Evolutionary conservation across 108 stramenopile genomes (phyloP), one percentile per base, ranked within the genome.

Genomic region (Licmophora abbreviata): DNA sequence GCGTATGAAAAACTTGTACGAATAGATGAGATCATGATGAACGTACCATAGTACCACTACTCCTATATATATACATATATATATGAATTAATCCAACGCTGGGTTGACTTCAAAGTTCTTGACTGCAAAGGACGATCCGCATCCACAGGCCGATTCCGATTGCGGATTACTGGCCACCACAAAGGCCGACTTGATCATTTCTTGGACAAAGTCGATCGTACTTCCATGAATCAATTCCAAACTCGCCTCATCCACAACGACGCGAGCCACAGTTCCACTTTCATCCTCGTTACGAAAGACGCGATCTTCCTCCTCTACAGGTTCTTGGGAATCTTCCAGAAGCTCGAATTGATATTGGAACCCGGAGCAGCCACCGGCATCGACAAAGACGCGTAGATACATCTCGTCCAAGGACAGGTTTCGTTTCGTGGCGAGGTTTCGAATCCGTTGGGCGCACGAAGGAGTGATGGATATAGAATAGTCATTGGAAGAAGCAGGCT

Each of bases 111-210:
- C 57, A 71, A 97, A 97, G 47, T 94, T 94, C 71, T 97, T 98
- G 55, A 95, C 62, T 10, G 97, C 97, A 69, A 98, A 98, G 25
- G 88, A 92, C 38, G 76, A 75, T 4, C 95, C 97, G 69, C 97
- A 98, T 9, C 97, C 97, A 71, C 97, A 98, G 3, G 95, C 97
- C 50, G 72, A 83, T 57, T 97, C 97, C 44, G 89, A 90, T 52
- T 94, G 79, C 4, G 97, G 97, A 64, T 98, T 98, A 36, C 88
- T 81, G 40, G 84, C 70, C 22, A 98, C 86, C 7, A 86, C 91
- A 75, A 98, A 98, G 22, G 88, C 60, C 48, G 81, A 84, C 17
- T 92, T 90, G 52, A 98, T 97, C 94, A 98, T 93, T 68, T 96
- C 95, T 54, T 83, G 72, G 8, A 90, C 87, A 59, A 83, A 98